Evolutionary conservation across 2,329 filamentous ascomycete species (phyloP).

Genomic region (Beauveria sp.): DNA sequence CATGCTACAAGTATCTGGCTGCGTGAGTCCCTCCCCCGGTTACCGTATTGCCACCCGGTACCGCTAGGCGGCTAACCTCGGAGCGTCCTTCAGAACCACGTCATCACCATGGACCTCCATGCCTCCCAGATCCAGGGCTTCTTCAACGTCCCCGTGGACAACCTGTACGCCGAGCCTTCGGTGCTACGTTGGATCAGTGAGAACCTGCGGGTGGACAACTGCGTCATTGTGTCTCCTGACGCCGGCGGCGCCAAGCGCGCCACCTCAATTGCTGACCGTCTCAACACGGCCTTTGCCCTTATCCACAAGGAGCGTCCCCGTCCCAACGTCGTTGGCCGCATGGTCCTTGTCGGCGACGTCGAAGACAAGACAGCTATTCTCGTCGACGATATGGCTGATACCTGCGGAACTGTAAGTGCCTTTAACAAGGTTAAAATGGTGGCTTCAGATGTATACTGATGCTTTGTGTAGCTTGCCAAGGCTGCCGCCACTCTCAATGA

Average conservation of each 20-base stretch:
- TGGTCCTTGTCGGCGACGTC: slow-evolving; percentile 92
- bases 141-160: slow-evolving; percentile 71
- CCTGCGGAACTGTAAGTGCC: slow-evolving; percentile 62
- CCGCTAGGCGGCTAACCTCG: background rate
- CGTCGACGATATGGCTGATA: slow-evolving; percentile 97
- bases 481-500: slow-evolving; percentile 83
- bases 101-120: slow-evolving; percentile 95
- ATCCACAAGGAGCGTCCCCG: slow-evolving; percentile 95
- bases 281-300: slow-evolving; percentile 84
- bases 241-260: slow-evolving; percentile 92
- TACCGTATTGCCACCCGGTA: background rate
- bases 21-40: slow-evolving; percentile 30
- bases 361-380: slow-evolving; percentile 87
- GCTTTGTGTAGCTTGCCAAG: slow-evolving; percentile 48
- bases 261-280: slow-evolving; percentile 84
- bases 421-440: background rate
- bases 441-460: slow-evolving; percentile 9
- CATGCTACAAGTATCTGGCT: slow-evolving; percentile 92
- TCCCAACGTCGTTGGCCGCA: slow-evolving; percentile 78
- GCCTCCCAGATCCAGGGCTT: slow-evolving; percentile 93
- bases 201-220: slow-evolving; percentile 73
- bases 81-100: slow-evolving; percentile 41
- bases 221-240: slow-evolving; percentile 91
- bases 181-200: slow-evolving; percentile 87
- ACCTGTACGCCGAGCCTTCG: slow-evolving; percentile 89